Percentiles rank a stretch among this genome's conserved stretches.
Evolutionary conservation across 495 filamentous ascomycete species (phyloP).

Genomic region (Aspergillus indologenus): DNA sequence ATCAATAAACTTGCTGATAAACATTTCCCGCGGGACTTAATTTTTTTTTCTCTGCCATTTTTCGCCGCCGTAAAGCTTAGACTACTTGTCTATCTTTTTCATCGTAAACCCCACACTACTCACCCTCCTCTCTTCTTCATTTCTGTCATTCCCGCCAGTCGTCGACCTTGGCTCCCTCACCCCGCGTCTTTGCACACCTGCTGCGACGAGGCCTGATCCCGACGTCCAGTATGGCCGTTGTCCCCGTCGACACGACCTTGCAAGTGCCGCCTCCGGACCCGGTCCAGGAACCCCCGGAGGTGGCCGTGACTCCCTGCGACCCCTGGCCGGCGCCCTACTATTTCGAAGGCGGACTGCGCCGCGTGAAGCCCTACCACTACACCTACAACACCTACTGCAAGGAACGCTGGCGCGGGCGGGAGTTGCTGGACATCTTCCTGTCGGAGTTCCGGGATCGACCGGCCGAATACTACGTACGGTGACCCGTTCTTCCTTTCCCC

Average conservation of each 20-base stretch:
- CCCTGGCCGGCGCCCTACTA: constrained; percentile 60
- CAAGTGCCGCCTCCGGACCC: constrained; percentile 33
- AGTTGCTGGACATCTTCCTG: constrained; percentile 75
- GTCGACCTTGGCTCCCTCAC: constrained; percentile 55
- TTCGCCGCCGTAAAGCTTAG: not conserved
- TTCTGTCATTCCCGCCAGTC: not conserved
- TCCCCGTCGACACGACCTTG: constrained; percentile 38
- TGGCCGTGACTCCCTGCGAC: constrained; percentile 60
- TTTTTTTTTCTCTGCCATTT: not conserved
- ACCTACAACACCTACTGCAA: constrained; percentile 96
- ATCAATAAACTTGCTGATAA: too few species aligned
- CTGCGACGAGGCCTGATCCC: constrained; percentile 50
- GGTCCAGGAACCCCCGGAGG: constrained; percentile 46
- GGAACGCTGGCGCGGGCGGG: constrained; percentile 77
- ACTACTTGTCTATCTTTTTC: not conserved
- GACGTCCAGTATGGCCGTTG: constrained; percentile 54
- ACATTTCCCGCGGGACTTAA: not conserved
- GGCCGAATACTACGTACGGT: constrained; percentile 75
- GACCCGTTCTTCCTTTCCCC: not conserved
- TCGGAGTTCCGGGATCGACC: constrained; percentile 85
- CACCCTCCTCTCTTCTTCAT: not conserved
- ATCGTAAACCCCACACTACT: not conserved
- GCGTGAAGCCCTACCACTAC: constrained; percentile 80
- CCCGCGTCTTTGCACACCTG: constrained; percentile 57
- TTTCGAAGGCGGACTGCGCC: constrained; percentile 72